Base-by-base conservation (phyloP, 148 eudicot genomes). In the Dianthus caryophyllus region DNA sequence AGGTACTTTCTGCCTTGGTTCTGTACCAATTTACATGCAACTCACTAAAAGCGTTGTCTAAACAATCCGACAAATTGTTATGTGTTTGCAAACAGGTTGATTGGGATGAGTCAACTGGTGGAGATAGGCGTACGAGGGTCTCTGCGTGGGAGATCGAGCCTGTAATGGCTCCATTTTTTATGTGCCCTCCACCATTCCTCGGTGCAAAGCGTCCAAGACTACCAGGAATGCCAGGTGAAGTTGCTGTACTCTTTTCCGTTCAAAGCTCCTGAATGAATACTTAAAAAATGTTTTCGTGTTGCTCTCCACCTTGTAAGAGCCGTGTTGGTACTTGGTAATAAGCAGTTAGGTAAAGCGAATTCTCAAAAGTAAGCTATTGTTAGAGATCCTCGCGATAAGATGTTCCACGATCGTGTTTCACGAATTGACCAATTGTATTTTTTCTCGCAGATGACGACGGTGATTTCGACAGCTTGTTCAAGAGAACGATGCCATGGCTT, bases 71-170 rank as follows among this genome's bases (percentile, higher is more conserved):
- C 61, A 48, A 64, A 46, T 72, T 24, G 24, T 66, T 29, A 57
- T 16, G 50, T 58, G 65, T 56, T 44, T 57, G 63, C 29, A 61
- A 29, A 49, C 73, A 91, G 98, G 96, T 94, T 69, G 97, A 92
- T 65, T 94, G 98, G 98, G 98, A 94, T 79, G 98, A 94, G 69
- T 86, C 98, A 49, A 88, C 98, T 46, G 88, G 85, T 57, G 98
- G 98, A 54, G 98, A 94, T 75, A 86, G 80, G 83, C 92, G 98
- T 73, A 94, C 79, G 24, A 83, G 98, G 49, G 98, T 90, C 38
- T 94, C 98, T 11, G 82, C 80, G 59, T 94, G 98, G 98, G 98
- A 94, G 80, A 90, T 94, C 62, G 98, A 90, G 81, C 97, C 98
- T 57, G 96, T 94, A 26, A 94, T 90, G 15, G 92, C 96, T 55